phyloP scores from a whole-genome alignment of 768 basidiomycete species.

The Macrolepiota albuminosa region DNA sequence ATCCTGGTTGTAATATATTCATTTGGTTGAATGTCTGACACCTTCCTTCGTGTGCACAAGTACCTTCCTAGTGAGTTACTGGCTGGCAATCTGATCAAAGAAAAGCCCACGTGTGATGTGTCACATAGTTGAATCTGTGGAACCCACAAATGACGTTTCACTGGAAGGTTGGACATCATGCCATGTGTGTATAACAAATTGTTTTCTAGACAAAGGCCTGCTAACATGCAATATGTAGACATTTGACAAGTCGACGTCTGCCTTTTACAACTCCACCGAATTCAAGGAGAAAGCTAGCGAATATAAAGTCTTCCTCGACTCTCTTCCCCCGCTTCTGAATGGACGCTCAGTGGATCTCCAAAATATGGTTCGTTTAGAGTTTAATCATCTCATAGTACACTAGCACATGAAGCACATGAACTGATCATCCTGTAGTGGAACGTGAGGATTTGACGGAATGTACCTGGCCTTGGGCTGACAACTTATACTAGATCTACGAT shows the following conservation, averaged over 20 bases:
- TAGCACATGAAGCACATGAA: neutral
- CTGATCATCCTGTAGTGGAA: slow-evolving; percentile 27
- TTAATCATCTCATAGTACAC: neutral
- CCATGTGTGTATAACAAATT: slow-evolving; percentile 29
- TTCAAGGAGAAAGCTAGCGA: slow-evolving; percentile 44
- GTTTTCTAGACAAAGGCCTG: neutral
- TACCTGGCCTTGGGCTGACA: neutral
- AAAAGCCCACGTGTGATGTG: neutral
- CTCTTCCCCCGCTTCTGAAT: slow-evolving; percentile 48
- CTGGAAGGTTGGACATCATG: slow-evolving; percentile 67
- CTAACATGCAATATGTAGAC: slow-evolving; percentile 27
- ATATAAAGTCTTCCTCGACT: slow-evolving; percentile 42
- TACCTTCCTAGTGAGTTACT: slow-evolving; percentile 35
- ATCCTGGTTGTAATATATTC: neutral
- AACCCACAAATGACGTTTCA: slow-evolving; percentile 55
- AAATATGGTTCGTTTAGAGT: slow-evolving; percentile 48
- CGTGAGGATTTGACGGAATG: slow-evolving; percentile 18
- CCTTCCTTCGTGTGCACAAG: slow-evolving; percentile 14
- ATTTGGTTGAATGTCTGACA: neutral
- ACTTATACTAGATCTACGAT: slow-evolving; percentile 49
- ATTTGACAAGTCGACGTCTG: slow-evolving; percentile 39
- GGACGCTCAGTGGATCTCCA: slow-evolving; percentile 45
- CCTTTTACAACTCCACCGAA: slow-evolving; percentile 49
- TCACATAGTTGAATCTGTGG: slow-evolving; percentile 50
- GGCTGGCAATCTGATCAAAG: neutral